Evolutionary conservation across 2,329 filamentous ascomycete genomes (phyloP).

Genomic region (Aureobasidium lini): DNA sequence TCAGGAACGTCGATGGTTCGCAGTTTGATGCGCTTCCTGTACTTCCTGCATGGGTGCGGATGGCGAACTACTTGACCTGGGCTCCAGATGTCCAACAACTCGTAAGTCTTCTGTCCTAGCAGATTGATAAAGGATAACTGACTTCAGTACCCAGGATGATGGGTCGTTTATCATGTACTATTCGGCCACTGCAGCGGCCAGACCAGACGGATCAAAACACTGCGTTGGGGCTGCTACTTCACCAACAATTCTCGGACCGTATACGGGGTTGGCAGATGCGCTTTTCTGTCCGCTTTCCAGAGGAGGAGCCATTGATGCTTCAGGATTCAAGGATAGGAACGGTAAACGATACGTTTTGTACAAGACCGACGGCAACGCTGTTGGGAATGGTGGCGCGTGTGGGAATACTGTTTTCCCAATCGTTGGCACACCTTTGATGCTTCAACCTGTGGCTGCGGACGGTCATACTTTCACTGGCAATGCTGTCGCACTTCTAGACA

Average conservation of each 20-base stretch:
- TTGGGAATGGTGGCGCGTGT: constrained; percentile 24
- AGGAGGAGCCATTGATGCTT: constrained; percentile 26
- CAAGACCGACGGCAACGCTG: constrained; percentile 26
- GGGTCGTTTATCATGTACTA: constrained; percentile 26
- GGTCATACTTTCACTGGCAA: constrained; percentile 24
- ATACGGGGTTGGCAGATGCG: constrained; percentile 17
- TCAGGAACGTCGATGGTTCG: constrained; percentile 33
- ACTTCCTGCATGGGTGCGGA: constrained; percentile 44
- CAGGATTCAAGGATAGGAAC: constrained; percentile 22
- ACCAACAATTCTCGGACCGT: constrained; percentile 22
- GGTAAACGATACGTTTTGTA: constrained; percentile 25
- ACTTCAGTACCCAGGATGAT: constrained; percentile 16
- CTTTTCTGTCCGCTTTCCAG: constrained; percentile 22
- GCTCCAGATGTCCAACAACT: constrained; percentile 53
- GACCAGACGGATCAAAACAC: constrained; percentile 20
- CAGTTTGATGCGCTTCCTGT: constrained; percentile 48
- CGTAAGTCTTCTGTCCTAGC: constrained; percentile 14
- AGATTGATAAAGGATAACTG: neutral
- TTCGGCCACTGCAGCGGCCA: constrained; percentile 21
- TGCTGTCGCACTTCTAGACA: constrained; percentile 23
- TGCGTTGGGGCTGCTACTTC: constrained; percentile 26
- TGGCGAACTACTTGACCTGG: constrained; percentile 49
- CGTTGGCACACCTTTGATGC: constrained; percentile 25
- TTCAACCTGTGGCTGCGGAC: constrained; percentile 26
- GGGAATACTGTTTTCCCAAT: constrained; percentile 24